Base-by-base conservation (phyloP, 306 rosid genomes). In the Cajanus cajan region DNA sequence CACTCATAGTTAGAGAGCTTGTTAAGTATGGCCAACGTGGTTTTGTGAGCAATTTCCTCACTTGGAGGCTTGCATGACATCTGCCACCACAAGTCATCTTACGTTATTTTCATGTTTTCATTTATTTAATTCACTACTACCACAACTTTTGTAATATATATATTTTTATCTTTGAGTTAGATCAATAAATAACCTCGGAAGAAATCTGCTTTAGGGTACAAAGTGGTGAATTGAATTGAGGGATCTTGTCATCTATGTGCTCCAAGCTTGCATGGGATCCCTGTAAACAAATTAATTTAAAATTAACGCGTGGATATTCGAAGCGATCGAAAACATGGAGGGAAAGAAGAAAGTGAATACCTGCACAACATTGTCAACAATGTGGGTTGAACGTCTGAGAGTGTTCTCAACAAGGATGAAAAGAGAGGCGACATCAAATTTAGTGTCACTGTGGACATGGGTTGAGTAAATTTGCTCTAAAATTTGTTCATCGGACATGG, bases 391-490 rank as follows among this genome's bases (percentile, higher is more conserved):
- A 44, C 79, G 91, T 6, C 75, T 78, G 15, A 87, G 82, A 44
- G 86, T 84, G 76, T 76, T 87, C 10, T 90, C 85, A 5, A 78
- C 83, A 48, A 90, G 83, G 7, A 9, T 18, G 52, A 87, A 90
- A 14, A 90, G 90, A 45, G 96, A 84, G 62, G 57, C 82, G 0
- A 64, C 89, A 22, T 90, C 91, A 37, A 88, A 87, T 8, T 82
- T 79, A 0, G 81, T 80, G 39, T 87, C 82, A 22, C 61, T 73
- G 58, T 81, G 85, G 28, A 85, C 91, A 82, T 90, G 88, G 22
- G 93, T 87, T 6, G 66, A 77, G 18, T 77, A 78, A 50, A 89
- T 82, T 11, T 69, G 74, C 0, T 86, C 87, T 74, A 85, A 7
- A 18, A 86, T 80, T 58, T 82, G 80, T 0, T 82, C 65, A 52